phyloP scores from a whole-genome alignment of 305 asterid genomes.

The Stenogyne calaminthoides region DNA sequence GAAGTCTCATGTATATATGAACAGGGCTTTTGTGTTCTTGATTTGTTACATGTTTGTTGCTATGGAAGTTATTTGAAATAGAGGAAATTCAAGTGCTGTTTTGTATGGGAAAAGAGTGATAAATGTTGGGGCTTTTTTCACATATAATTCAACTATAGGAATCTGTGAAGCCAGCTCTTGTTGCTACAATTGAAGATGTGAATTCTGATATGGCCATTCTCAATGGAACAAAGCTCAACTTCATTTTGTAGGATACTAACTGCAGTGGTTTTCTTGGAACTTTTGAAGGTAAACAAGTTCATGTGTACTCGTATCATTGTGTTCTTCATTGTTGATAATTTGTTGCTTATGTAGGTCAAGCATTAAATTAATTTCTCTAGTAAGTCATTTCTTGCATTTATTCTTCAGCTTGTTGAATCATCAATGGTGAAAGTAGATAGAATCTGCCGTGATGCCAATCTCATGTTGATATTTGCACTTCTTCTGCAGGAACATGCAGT shows the following conservation, averaged over 20 bases:
- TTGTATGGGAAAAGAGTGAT: constrained; percentile 44
- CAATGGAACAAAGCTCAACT: constrained; percentile 49
- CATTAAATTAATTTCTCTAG: background rate
- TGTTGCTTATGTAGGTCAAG: constrained; percentile 16
- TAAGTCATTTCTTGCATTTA: constrained; percentile 9
- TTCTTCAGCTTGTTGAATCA: too few species aligned
- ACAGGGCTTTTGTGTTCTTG: constrained; percentile 33
- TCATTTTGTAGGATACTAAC: constrained; percentile 68
- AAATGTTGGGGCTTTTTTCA: constrained; percentile 75
- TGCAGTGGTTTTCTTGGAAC: constrained; percentile 88
- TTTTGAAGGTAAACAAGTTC: constrained; percentile 57
- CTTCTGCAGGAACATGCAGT: too few species aligned
- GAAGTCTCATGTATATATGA: constrained; percentile 15
- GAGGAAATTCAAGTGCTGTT: constrained; percentile 35
- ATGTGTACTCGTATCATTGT: too few species aligned
- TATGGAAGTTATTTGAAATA: constrained; percentile 34
- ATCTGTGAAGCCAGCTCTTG: constrained; percentile 71
- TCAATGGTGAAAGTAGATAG: too few species aligned
- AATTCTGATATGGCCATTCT: constrained; percentile 58
- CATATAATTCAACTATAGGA: constrained; percentile 68
- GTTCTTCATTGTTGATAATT: background rate
- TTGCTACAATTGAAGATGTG: constrained; percentile 69
- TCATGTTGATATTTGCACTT: too few species aligned
- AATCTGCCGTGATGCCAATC: too few species aligned
- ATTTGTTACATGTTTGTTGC: constrained; percentile 38